Base-by-base conservation (phyloP, 305 asterid species). In the Coffea humblotiana region DNA sequence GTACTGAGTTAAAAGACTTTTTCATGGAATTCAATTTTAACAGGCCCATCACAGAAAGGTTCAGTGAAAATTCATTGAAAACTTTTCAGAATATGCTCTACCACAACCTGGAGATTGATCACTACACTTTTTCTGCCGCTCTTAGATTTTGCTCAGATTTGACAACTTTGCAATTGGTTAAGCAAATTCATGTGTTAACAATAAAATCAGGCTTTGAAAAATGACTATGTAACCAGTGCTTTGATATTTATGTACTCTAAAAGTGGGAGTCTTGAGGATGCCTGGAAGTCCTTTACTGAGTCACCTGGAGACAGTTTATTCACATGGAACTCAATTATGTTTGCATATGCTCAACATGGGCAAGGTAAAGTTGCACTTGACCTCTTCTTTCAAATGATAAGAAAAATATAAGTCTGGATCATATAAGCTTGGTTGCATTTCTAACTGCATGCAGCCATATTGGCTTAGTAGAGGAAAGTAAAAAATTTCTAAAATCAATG, bases 371-470 rank as follows among this genome's bases (percentile, higher is more conserved):
- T 87, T 75, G 92, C 94, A 23, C 92, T 95, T 15, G 90, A 91
- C 79, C 89, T 90, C 69, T 95, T 95, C 87, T 77, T 71, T 77
- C 72, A 66, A 70, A 95, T 93, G 98, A 81, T 29, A 82, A 88
- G 81, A 66, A 86, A 71, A 72, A 80, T 15, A 92, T 92, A 82
- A 89, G 85, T 86, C 82, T 88, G 63, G 99, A 93, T 81, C 98
- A 95, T 56, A 85, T 95, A 82, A 95, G 92, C 74, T 92, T 95
- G 73, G 98, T 93, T 43, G 99, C 99, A 54, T 88, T 91, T 80
- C 83, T 93, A 64, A 95, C 92, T 70, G 98, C 99, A 19, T 93
- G 99, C 75, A 95, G 98, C 82, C 99, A 95, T 89, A 83, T 89
- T 78, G 98, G 99, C 71, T 81, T 95, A 67, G 97, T 95, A 29